Conservation (phyloP, 2,329 filamentous ascomycete species). For the Calonectria leucothoes region DNA sequence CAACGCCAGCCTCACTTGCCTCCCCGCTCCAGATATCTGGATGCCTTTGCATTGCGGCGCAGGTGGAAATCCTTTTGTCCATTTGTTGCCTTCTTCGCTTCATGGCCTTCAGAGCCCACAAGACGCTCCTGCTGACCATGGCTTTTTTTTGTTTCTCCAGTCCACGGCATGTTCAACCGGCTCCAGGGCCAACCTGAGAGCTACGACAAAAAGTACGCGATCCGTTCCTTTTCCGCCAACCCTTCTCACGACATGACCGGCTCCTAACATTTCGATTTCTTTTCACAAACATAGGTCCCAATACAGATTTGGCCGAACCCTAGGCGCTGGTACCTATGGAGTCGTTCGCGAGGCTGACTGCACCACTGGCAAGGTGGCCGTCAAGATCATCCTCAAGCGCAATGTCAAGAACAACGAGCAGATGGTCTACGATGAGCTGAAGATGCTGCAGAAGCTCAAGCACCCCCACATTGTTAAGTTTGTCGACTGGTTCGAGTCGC, state of each 20-base stretch:
- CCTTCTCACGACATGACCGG: constrained; percentile 24
- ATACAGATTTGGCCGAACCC: constrained; percentile 92
- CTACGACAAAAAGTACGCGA: constrained; percentile 93
- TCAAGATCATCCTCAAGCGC: constrained; percentile 99
- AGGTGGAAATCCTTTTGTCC: neutral
- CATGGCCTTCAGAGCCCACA: neutral
- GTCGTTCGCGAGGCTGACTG: constrained; percentile 96
- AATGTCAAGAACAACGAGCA: constrained; percentile 98
- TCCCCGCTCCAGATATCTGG: constrained; percentile 28
- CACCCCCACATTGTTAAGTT: constrained; percentile 98
- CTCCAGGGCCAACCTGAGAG: constrained; percentile 96
- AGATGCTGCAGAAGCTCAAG: constrained; percentile 89
- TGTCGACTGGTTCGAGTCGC: constrained; percentile 98
- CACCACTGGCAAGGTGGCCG: constrained; percentile 84
- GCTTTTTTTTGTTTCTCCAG: constrained; percentile 55
- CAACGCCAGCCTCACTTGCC: constrained; percentile 39
- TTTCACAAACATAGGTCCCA: constrained; percentile 68
- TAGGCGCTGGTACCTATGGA: constrained; percentile 97
- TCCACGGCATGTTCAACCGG: constrained; percentile 92
- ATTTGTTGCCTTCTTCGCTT: neutral
- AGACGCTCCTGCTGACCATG: constrained; percentile 36
- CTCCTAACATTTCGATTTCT: constrained; percentile 37
- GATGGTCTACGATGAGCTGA: constrained; percentile 98
- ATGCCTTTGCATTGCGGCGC: neutral
- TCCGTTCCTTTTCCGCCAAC: constrained; percentile 40